A percentile compares a stretch with the other conserved stretches of the same genome.
Evolutionary conservation across 2,329 filamentous ascomycete genomes (phyloP).

Genomic region (Aspergillus uvarum): DNA sequence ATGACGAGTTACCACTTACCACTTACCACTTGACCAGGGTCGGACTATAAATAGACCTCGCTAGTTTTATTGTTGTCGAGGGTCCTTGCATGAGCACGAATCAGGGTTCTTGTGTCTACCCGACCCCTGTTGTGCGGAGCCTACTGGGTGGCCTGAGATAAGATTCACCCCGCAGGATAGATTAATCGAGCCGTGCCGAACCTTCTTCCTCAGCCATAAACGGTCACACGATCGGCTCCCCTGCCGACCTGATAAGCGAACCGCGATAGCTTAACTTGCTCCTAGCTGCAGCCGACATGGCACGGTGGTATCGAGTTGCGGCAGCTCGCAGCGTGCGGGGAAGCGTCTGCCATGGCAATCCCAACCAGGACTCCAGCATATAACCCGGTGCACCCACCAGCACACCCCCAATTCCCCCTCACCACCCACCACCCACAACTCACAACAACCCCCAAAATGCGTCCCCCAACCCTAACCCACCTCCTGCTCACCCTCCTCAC

Average conservation of each 20-base stretch:
- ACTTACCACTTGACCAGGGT: too few relatives aligned
- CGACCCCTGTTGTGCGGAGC: too few relatives aligned
- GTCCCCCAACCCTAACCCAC: not conserved
- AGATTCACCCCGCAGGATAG: not conserved
- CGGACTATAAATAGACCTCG: not conserved
- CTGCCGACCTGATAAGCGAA: slow-evolving; percentile 1
- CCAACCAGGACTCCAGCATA: not conserved
- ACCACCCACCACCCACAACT: not conserved
- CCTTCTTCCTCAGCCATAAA: not conserved
- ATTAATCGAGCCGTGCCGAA: not conserved
- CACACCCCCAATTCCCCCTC: not conserved
- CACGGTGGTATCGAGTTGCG: slow-evolving; percentile 2
- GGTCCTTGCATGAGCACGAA: not conserved
- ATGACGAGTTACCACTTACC: too few relatives aligned
- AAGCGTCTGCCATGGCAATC: too few relatives aligned
- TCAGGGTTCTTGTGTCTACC: not conserved
- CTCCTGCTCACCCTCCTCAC: not conserved
- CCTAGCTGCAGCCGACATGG: slow-evolving; percentile 3
- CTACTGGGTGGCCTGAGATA: too few relatives aligned
- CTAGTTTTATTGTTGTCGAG: not conserved
- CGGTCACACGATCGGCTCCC: not conserved
- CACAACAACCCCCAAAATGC: not conserved
- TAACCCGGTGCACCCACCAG: not conserved
- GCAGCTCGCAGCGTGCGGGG: not conserved
- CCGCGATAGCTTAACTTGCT: not conserved